Base-by-base conservation (phyloP, 257 asterid genomes). In the Salvia hispanica region DNA sequence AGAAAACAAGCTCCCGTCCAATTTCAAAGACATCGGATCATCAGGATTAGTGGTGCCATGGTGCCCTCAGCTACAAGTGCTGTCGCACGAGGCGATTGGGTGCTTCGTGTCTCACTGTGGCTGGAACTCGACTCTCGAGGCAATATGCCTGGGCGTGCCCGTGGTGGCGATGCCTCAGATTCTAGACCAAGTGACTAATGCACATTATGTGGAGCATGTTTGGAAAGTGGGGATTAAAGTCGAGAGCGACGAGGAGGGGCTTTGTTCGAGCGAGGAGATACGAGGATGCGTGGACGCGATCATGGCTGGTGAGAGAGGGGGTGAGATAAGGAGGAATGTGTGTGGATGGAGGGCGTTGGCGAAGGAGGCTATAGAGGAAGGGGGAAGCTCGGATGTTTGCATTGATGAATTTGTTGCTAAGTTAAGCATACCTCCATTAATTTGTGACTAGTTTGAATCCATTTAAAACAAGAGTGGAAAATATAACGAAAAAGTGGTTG, bases 41-140 rank as follows among this genome's bases (percentile, higher is more conserved):
- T 25, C 31, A 54, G 89, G 89, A 31, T 54, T 83, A 47, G 77
- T 83, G 9, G 87, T 81, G 36, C 66, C 77, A 43, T 83, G 87
- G 89, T 77, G 87, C 57, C 82, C 87, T 3, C 92, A 85, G 58
- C 58, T 85, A 71, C 84, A 73, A 0, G 85, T 85, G 18, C 57
- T 83, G 58, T 70, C 83, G 52, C 89, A 85, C 51, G 56, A 70
- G 15, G 81, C 87, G 1, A 71, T 77, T 0, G 85, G 89, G 16
- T 85, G 85, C 40, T 81, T 85, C 6, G 54, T 85, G 15, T 81
- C 89, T 13, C 92, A 85, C 10, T 83, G 92, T 48, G 87, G 87
- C 3, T 85, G 89, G 89, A 86, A 83, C 66, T 84, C 87, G 45
- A 82, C 87, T 2, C 34, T 76, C 21, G 88, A 86, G 58, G 84